These are phyloP conservation scores for Ashbya aceris DNA, from an alignment of 1,139 yeast species.

Conservation along the genomic window DNA sequence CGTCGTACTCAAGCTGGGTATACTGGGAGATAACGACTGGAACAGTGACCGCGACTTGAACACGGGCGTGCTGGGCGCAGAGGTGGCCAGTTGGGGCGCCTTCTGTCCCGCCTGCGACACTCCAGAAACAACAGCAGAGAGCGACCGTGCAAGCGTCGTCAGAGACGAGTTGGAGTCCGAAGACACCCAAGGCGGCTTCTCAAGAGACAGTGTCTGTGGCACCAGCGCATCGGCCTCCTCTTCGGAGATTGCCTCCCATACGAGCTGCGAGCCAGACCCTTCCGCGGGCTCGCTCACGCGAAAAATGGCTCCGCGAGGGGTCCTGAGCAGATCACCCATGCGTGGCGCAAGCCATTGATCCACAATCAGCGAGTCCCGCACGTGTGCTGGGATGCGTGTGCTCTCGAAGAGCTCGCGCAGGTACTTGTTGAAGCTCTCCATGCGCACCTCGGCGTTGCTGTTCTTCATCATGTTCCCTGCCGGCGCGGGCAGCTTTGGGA, in stretches of 20 bases:
- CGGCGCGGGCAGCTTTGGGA: conserved; percentile 11
- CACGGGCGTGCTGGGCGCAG: not conserved
- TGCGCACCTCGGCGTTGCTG: conserved; percentile 2
- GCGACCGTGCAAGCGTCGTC: conserved; percentile 1
- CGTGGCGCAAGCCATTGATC: conserved; percentile 10
- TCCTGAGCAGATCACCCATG: conserved; percentile 8
- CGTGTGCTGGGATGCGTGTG: conserved; percentile 3
- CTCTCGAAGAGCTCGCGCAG: conserved; percentile 5
- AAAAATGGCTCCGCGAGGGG: conserved; percentile 5
- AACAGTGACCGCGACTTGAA: not conserved
- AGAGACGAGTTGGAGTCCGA: not conserved
- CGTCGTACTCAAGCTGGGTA: not conserved
- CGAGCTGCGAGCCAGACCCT: not conserved
- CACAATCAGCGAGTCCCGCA: conserved; percentile 4
- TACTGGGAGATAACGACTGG: not conserved
- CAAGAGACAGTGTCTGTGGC: not conserved
- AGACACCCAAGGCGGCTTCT: not conserved
- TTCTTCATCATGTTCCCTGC: conserved; percentile 2
- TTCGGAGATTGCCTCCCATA: not conserved
- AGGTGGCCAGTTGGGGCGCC: not conserved
- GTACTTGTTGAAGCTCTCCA: conserved; percentile 8
- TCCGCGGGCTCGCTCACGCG: not conserved
- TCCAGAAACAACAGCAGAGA: conserved; percentile 1
- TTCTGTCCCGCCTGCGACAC: not conserved
- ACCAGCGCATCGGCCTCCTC: not conserved